A percentile compares a stretch with the other conserved stretches of the same genome.
Conservation (phyloP, 257 asterid species). For the Penstemon newberryi region DNA sequence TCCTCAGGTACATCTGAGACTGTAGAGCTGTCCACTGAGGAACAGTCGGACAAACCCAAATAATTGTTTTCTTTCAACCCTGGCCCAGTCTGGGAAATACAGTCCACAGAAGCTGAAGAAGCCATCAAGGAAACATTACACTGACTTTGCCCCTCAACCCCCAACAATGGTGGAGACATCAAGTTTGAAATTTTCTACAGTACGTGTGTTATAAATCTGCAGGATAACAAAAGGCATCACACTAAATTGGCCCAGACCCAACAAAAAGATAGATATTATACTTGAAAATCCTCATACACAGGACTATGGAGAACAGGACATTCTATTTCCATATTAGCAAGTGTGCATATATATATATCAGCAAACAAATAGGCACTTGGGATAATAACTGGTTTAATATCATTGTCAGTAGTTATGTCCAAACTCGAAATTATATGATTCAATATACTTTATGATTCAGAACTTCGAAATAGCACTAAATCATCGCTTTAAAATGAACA, state of each 20-base stretch:
- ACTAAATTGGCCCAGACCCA: background rate
- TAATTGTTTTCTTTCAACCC: slow-evolving; percentile 70
- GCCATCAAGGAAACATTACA: slow-evolving; percentile 47
- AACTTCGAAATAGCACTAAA: no score
- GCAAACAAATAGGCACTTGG: no score
- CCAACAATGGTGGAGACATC: slow-evolving; percentile 57
- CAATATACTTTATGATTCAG: no score
- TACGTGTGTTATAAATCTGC: slow-evolving; percentile 30
- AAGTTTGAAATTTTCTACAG: slow-evolving; percentile 20
- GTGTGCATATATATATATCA: no score
- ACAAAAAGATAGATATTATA: background rate
- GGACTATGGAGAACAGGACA: no score
- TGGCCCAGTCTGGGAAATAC: slow-evolving; percentile 34
- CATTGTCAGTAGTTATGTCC: no score
- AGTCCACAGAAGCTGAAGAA: slow-evolving; percentile 54
- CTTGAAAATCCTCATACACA: background rate
- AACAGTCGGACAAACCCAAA: slow-evolving; percentile 68
- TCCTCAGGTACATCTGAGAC: slow-evolving; percentile 37
- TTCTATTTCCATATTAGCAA: no score
- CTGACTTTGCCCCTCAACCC: slow-evolving; percentile 51
- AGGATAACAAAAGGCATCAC: background rate
- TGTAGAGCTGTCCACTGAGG: slow-evolving; percentile 67
- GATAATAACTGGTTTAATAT: no score
- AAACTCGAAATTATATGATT: no score
- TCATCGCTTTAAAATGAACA: no score